phyloP scores from a whole-genome alignment of 768 basidiomycete genomes.

The Filobasidium floriforme region DNA sequence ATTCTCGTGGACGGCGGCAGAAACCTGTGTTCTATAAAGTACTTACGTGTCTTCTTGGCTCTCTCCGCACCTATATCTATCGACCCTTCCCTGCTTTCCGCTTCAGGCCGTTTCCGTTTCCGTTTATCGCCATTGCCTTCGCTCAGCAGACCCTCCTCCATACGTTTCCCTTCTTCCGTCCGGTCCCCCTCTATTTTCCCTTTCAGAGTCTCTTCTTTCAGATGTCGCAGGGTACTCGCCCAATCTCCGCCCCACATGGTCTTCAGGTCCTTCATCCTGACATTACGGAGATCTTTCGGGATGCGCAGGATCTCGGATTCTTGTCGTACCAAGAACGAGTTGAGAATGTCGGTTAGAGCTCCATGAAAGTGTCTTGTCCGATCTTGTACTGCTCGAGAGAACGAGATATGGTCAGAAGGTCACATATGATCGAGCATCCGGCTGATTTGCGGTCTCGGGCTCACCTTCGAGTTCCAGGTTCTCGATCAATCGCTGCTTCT shows the following conservation, averaged over 20 bases:
- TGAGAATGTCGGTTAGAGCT: constrained; percentile 31
- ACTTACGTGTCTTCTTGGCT: constrained; percentile 1
- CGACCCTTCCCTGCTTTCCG: neutral
- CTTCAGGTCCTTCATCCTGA: constrained; percentile 40
- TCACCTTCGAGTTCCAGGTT: constrained; percentile 45
- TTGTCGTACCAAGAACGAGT: constrained; percentile 39
- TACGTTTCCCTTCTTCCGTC: constrained; percentile 26
- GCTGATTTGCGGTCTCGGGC: too few species aligned
- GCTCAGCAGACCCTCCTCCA: constrained; percentile 28
- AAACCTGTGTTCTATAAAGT: neutral
- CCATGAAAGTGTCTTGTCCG: constrained; percentile 33
- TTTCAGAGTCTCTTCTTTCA: constrained; percentile 30
- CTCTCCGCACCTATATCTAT: neutral
- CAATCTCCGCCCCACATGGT: constrained; percentile 40
- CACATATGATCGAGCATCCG: too few species aligned
- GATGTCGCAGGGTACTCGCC: constrained; percentile 31
- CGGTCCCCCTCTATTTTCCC: constrained; percentile 29
- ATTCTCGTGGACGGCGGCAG: neutral
- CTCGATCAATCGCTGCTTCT: constrained; percentile 40
- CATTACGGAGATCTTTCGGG: constrained; percentile 34
- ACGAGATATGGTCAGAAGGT: neutral
- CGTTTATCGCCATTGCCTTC: constrained; percentile 22
- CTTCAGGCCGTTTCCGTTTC: neutral
- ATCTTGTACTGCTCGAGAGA: constrained; percentile 32
- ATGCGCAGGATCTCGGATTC: constrained; percentile 42